A percentile compares a stretch with the other conserved stretches of the same genome.
Evolutionary conservation across 768 basidiomycete species (phyloP).

Genomic region (Kwoniella shandongensis): DNA sequence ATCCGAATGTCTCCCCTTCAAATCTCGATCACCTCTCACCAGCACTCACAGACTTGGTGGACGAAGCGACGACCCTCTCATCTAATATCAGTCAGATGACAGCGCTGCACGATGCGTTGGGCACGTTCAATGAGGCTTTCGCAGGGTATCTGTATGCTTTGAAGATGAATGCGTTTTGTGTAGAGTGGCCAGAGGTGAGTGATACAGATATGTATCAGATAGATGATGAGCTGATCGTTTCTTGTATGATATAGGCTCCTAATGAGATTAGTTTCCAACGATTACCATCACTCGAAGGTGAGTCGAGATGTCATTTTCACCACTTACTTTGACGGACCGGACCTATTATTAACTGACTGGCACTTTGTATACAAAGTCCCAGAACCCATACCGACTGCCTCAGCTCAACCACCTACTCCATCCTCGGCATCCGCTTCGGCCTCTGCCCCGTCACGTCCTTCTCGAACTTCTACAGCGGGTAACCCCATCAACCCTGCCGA

Average conservation of each 20-base stretch:
- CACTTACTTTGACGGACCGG: not conserved
- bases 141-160: constrained; percentile 87
- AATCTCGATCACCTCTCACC: constrained; percentile 83
- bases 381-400: constrained; percentile 6
- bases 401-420: constrained; percentile 9
- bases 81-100: constrained; percentile 71
- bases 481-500: constrained; percentile 31
- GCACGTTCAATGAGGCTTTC: constrained; percentile 87
- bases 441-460: constrained; percentile 7
- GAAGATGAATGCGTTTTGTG: constrained; percentile 93
- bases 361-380: constrained; percentile 3
- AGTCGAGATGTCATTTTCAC: not conserved
- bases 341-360: too few relatives aligned
- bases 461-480: constrained; percentile 3
- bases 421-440: constrained; percentile 3
- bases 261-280: constrained; percentile 23
- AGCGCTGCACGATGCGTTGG: constrained; percentile 70
- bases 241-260: constrained; percentile 16
- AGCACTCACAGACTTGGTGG: constrained; percentile 77
- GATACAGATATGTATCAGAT: not conserved
- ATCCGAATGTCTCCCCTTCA: constrained; percentile 69
- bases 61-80: constrained; percentile 80
- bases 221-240: not conserved
- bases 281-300: constrained; percentile 13
- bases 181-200: constrained; percentile 82